Evolutionary conservation across 441 rosid genomes (phyloP).

Genomic region (Melianthus villosus): DNA sequence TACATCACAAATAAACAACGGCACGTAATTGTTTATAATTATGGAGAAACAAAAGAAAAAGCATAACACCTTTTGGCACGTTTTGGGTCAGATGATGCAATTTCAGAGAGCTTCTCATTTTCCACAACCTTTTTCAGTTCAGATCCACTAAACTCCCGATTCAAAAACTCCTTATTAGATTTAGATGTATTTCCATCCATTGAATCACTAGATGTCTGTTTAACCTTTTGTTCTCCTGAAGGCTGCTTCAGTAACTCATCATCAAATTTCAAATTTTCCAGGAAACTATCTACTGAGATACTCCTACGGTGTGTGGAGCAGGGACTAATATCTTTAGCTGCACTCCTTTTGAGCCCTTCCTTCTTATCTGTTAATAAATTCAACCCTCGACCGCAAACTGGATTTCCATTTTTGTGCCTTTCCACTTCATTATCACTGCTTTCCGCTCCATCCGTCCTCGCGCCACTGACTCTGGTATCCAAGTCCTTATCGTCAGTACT

Average conservation of each 20-base stretch:
- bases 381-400: slow-evolving; percentile 29
- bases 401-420: slow-evolving; percentile 43
- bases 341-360: slow-evolving; percentile 62
- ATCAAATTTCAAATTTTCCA: slow-evolving; percentile 54
- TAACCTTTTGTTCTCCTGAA: slow-evolving; percentile 41
- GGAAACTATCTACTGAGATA: slow-evolving; percentile 84
- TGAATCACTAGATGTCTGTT: slow-evolving; percentile 49
- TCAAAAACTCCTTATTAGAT: slow-evolving; percentile 64
- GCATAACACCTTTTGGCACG: slow-evolving; percentile 68
- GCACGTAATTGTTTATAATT: neutral
- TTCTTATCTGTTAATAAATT: slow-evolving; percentile 38
- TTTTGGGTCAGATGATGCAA: slow-evolving; percentile 74
- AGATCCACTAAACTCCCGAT: slow-evolving; percentile 68
- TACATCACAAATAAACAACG: slow-evolving; percentile 1
- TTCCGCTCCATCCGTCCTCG: slow-evolving; percentile 60
- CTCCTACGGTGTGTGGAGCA: slow-evolving; percentile 65
- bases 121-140: slow-evolving; percentile 89
- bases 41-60: neutral
- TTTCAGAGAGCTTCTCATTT: slow-evolving; percentile 80
- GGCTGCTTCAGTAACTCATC: slow-evolving; percentile 65
- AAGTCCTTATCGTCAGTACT: slow-evolving; percentile 69
- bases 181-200: slow-evolving; percentile 41
- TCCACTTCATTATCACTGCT: slow-evolving; percentile 91
- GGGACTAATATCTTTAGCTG: slow-evolving; percentile 60
- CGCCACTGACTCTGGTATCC: slow-evolving; percentile 79